These are phyloP conservation scores for Tetraselmis chui DNA, from an alignment of 139 green algal species.

Conservation along the genomic window DNA sequence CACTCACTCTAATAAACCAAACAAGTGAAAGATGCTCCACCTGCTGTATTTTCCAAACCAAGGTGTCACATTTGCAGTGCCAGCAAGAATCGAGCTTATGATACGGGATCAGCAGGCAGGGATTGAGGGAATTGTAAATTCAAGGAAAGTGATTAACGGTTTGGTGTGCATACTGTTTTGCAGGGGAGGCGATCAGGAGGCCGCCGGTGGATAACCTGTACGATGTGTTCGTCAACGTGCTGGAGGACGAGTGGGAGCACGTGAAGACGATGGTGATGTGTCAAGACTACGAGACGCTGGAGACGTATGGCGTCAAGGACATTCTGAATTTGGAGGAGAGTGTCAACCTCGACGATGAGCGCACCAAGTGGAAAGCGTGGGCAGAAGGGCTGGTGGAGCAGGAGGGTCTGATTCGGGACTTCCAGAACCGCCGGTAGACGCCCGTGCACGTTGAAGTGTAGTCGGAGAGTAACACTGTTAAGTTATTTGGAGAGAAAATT, in stretches of 20 bases:
- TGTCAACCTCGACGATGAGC: background rate
- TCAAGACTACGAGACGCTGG: constrained; percentile 32
- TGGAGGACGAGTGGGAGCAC: constrained; percentile 88
- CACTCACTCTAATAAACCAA: too few species aligned
- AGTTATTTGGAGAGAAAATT: too few species aligned
- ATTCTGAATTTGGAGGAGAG: background rate
- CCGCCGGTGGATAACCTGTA: background rate
- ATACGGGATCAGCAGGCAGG: too few species aligned
- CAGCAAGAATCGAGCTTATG: too few species aligned
- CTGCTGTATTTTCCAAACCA: too few species aligned
- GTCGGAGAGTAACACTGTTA: too few species aligned
- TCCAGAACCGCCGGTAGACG: background rate
- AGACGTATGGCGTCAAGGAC: constrained; percentile 1
- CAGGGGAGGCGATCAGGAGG: background rate
- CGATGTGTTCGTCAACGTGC: constrained; percentile 19
- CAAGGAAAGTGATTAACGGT: too few species aligned
- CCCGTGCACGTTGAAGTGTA: too few species aligned
- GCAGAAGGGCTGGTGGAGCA: background rate
- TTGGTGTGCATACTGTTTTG: too few species aligned
- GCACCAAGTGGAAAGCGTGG: background rate
- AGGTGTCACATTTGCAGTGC: too few species aligned
- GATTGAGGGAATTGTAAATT: too few species aligned
- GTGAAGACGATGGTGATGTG: constrained; percentile 88
- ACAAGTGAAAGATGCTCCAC: too few species aligned
- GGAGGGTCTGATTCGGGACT: background rate